These are phyloP conservation scores for Penicillium macrosclerotiorum DNA, from an alignment of 495 filamentous ascomycete species.

Conservation along the genomic window DNA sequence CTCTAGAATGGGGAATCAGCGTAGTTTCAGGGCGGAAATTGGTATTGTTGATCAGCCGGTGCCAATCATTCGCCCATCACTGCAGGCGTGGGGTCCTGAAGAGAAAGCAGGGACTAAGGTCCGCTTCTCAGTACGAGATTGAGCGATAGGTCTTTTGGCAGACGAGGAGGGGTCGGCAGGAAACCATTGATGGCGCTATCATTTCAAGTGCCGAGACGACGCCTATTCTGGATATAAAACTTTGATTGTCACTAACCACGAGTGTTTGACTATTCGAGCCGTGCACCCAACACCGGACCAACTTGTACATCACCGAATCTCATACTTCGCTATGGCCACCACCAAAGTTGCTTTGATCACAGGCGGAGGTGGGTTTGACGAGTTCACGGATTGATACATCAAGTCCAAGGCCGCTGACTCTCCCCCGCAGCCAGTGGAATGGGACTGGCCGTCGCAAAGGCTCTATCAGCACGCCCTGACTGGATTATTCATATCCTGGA, in stretches of 20 bases:
- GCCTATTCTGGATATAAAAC: background rate
- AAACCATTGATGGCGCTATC: too few species aligned
- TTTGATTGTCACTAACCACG: too few species aligned
- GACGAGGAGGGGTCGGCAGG: too few species aligned
- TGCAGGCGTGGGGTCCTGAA: too few species aligned
- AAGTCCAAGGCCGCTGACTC: background rate
- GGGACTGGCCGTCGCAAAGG: conserved; percentile 19
- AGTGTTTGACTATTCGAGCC: too few species aligned
- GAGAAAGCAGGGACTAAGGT: too few species aligned
- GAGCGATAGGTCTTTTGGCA: background rate
- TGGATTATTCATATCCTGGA: conserved; percentile 23
- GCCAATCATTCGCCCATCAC: too few species aligned
- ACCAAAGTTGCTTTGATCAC: conserved; percentile 21
- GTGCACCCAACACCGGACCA: too few species aligned
- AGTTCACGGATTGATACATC: too few species aligned
- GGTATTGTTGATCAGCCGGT: background rate
- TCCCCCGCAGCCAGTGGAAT: conserved; percentile 14
- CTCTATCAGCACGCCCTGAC: conserved; percentile 2
- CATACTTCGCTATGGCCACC: background rate
- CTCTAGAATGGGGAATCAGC: too few species aligned
- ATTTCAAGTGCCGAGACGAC: background rate
- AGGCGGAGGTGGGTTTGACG: conserved; percentile 21
- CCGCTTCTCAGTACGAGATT: background rate
- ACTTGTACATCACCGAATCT: background rate
- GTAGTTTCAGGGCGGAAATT: background rate